Evolutionary conservation across 768 basidiomycete species (phyloP), one percentile per base, ranked within the genome.

Genomic region (Mycena epipterygia): DNA sequence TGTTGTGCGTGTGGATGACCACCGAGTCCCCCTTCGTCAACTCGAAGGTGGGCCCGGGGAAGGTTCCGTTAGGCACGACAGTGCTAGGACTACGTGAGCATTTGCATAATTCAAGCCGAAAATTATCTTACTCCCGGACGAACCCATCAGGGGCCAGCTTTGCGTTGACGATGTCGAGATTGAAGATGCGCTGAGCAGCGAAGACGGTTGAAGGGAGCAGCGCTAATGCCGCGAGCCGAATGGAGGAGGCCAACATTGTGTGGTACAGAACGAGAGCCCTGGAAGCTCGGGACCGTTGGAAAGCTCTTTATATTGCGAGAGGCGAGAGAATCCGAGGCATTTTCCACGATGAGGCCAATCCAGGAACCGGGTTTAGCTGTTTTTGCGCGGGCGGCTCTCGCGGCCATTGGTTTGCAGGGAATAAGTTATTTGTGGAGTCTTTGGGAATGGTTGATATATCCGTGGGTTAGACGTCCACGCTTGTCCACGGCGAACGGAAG

Each of bases 1-100:
- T 70, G 57, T 81, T 80, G 68, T 79, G 73, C 3, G 74, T 76
- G 39, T 72, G 74, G 65, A 81, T 79, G n/a, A 70, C 52, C n/a
- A 80, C 78, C 13, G 67, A 68, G 67, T 81, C 80, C 37, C 72
- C 72, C 71, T 81, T 79, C 59, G 73, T 69, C 14, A 74, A 57
- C 3, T 39, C 27, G 32, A 80, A 71, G 1, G 76, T 73, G 51
- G 80, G 77, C 0, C 80, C 80, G 14, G 80, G 80, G 67, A 77
- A 81, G 12, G 52, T 75, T 0, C 79, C 79, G 69, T 78, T 76
- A 33, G 77, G 76, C 5, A 74, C 57, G 46, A 81, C 77, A 35
- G 75, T 76, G 48, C 80, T 78, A n/a, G 2, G 21, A 60, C 25
- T 27, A 14, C 12, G 41, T 57, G 42, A 70, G 39, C 51, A 53